A percentile compares a stretch with the other conserved stretches of the same genome.
phyloP scores from a whole-genome alignment of 140 eudicot species.

The Erigeron philadelphicus region DNA sequence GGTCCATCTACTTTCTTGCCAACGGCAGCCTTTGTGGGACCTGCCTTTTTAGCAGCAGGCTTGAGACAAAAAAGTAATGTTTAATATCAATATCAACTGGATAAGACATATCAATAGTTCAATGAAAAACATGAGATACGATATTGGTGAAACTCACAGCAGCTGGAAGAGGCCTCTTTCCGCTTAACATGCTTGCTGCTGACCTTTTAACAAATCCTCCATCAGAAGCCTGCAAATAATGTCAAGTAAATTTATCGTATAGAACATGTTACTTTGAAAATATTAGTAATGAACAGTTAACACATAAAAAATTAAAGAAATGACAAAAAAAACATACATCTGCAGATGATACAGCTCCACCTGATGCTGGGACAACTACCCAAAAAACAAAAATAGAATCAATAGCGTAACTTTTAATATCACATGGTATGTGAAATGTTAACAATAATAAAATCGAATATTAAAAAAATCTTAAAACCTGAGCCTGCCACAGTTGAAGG shows the following conservation, averaged over 20 bases:
- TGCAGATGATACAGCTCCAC: constrained; percentile 46
- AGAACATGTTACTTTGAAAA: background rate
- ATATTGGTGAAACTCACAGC: constrained; percentile 54
- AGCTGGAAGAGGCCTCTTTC: constrained; percentile 76
- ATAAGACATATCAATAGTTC: background rate
- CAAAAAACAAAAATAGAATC: background rate
- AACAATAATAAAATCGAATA: background rate
- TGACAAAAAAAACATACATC: constrained; percentile 40
- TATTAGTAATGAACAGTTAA: background rate
- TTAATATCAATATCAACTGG: background rate
- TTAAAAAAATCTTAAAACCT: constrained; percentile 37
- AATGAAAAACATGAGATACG: background rate
- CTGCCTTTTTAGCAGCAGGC: constrained; percentile 75
- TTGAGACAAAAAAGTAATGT: constrained; percentile 17
- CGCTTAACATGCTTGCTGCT: constrained; percentile 99
- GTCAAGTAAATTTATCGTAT: constrained; percentile 1
- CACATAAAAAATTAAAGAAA: background rate
- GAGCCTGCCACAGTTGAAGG: constrained; percentile 44
- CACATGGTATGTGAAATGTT: background rate
- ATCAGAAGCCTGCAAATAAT: constrained; percentile 56
- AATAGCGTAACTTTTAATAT: constrained; percentile 5
- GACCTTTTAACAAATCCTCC: constrained; percentile 64
- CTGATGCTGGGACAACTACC: constrained; percentile 47
- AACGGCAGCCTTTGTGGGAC: constrained; percentile 50
- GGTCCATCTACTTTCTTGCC: constrained; percentile 82